These are phyloP conservation scores for Neurospora sp. DNA, from an alignment of 495 filamentous ascomycete genomes.

Conservation along the genomic window DNA sequence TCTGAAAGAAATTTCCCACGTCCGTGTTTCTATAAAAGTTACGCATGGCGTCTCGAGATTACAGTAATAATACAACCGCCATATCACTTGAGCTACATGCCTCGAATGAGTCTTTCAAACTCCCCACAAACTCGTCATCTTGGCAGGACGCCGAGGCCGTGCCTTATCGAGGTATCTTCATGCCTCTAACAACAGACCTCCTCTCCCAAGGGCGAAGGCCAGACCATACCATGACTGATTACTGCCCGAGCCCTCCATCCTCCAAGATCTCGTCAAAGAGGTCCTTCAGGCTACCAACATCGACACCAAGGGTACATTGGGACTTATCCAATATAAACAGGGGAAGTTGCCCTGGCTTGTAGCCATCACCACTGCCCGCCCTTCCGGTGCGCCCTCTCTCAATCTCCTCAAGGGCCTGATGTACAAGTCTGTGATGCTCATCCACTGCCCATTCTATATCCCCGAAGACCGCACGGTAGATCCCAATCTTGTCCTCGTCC, in stretches of 20 bases:
- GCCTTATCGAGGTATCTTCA: neutral
- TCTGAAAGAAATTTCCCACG: neutral
- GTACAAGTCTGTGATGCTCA: neutral
- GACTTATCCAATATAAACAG: neutral
- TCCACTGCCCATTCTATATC: neutral
- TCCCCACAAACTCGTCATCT: neutral
- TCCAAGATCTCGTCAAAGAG: neutral
- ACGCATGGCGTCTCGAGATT: neutral
- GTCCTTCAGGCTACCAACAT: neutral
- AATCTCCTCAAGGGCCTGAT: neutral
- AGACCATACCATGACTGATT: neutral
- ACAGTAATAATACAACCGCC: neutral
- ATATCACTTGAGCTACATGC: neutral
- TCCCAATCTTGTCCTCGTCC: neutral
- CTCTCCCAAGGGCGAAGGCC: neutral
- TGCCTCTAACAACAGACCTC: neutral
- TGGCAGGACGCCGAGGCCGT: neutral
- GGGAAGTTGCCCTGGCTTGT: neutral
- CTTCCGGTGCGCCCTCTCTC: neutral
- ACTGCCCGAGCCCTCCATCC: neutral
- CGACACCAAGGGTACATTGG: neutral
- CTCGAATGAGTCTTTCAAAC: neutral
- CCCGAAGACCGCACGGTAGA: neutral
- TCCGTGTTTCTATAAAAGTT: neutral
- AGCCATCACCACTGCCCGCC: neutral